These are phyloP conservation scores for Cutaneotrichosporon sp. DNA, from an alignment of 1,284 basidiomycete species.

Conservation along the genomic window DNA sequence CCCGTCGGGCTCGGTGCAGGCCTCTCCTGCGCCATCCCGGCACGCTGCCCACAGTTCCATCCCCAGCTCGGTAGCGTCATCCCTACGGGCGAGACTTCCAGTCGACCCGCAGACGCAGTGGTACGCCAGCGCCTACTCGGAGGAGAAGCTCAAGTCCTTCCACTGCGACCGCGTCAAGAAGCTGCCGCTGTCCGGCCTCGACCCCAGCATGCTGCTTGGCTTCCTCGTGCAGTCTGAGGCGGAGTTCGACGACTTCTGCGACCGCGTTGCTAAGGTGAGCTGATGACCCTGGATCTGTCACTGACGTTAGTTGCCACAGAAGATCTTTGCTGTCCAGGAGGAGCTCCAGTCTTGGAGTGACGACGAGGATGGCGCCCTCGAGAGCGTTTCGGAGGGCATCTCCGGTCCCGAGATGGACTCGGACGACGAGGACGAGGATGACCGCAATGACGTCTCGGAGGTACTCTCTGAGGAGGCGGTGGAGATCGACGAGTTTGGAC, in stretches of 20 bases:
- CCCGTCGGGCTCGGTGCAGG: background rate
- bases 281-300: background rate
- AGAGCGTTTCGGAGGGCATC: conserved; percentile 70
- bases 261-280: conserved; percentile 67
- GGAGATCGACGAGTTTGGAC: conserved; percentile 19
- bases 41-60: background rate
- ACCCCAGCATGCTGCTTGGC: conserved; percentile 95
- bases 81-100: conserved; percentile 12
- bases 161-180: conserved; percentile 92
- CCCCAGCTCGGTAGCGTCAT: conserved; percentile 5
- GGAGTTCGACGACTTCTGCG: conserved; percentile 81
- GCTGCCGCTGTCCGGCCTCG: conserved; percentile 86
- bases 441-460: conserved; percentile 13
- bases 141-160: conserved; percentile 76
- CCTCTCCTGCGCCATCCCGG: conserved; percentile 1
- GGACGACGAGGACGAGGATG: conserved; percentile 11
- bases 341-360: conserved; percentile 79
- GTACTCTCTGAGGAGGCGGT: background rate
- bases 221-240: conserved; percentile 79
- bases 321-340: conserved; percentile 79
- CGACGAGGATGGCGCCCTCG: conserved; percentile 72
- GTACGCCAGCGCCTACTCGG: conserved; percentile 65
- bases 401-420: conserved; percentile 18
- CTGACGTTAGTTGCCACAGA: conserved; percentile 63
- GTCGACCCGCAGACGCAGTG: conserved; percentile 58